Conservation (phyloP, 768 basidiomycete species). For the Cystofilobasidium ferigula region DNA sequence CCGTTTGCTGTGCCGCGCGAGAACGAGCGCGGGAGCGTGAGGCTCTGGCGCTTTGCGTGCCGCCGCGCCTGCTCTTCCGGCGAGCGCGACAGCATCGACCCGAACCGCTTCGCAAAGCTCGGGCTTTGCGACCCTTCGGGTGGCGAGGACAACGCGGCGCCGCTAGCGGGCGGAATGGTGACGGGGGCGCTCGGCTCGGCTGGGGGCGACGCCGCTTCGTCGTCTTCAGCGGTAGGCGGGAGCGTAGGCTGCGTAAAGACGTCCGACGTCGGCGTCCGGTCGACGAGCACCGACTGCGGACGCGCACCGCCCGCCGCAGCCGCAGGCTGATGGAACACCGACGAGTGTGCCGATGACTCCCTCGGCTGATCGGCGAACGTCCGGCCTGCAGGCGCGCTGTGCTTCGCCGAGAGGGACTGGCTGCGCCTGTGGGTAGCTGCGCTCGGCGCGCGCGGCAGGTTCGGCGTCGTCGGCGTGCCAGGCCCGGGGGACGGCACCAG, state of each 20-base stretch:
- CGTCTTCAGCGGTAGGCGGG: conserved; percentile 21
- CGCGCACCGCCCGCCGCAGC: not conserved
- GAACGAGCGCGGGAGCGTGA: conserved; percentile 24
- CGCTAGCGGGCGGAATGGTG: not conserved
- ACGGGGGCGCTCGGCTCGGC: not conserved
- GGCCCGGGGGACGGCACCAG: conserved; percentile 35
- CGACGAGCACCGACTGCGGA: not conserved
- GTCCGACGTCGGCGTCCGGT: not conserved
- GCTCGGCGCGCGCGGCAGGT: conserved; percentile 58
- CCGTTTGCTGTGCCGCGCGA: conserved; percentile 1
- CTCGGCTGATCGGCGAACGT: not conserved
- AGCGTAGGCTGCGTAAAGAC: not conserved
- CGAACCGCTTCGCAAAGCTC: conserved; percentile 30
- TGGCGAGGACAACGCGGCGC: not conserved
- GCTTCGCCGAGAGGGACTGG: conserved; percentile 52
- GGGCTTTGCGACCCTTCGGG: not conserved
- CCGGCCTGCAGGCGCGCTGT: not conserved
- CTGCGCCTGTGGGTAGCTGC: conserved; percentile 69
- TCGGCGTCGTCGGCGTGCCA: conserved; percentile 48
- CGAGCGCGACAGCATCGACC: conserved; percentile 30
- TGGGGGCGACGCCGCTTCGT: conserved; percentile 10
- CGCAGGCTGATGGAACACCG: not conserved
- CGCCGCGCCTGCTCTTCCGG: conserved; percentile 20
- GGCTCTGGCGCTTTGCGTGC: conserved; percentile 23
- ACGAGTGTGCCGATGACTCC: conserved; percentile 2